Percentiles rank a stretch among this genome's conserved stretches.
These are phyloP conservation scores for Penicillium hesseltinei DNA, from an alignment of 2,329 filamentous ascomycete genomes.

Conservation along the genomic window DNA sequence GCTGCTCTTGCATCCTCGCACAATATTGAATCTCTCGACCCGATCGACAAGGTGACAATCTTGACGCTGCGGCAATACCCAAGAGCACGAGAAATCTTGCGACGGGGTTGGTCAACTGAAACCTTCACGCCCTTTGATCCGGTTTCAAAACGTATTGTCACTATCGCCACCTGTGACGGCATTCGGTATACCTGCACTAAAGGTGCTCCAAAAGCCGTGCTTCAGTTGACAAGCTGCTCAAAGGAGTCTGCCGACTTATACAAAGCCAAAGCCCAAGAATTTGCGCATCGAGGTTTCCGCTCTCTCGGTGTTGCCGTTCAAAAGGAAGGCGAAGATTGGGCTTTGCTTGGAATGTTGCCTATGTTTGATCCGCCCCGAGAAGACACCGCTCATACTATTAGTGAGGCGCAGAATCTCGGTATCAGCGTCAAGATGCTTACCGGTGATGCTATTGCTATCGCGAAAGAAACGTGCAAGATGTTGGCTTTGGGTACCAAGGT, in stretches of 20 bases:
- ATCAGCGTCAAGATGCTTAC: conserved; percentile 80
- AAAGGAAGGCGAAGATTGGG: conserved; percentile 71
- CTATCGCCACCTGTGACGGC: conserved; percentile 65
- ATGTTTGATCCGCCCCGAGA: conserved; percentile 80
- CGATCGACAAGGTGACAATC: conserved; percentile 77
- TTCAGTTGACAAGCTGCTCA: conserved; percentile 66
- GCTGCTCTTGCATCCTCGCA: conserved; percentile 74
- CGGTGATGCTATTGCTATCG: conserved; percentile 75
- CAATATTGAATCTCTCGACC: conserved; percentile 74
- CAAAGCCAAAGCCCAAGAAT: conserved; percentile 70
- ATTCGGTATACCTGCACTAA: conserved; percentile 73
- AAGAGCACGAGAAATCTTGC: conserved; percentile 70
- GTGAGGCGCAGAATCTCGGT: conserved; percentile 71
- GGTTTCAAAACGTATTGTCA: conserved; percentile 76
- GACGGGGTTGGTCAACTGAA: conserved; percentile 71
- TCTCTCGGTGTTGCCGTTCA: conserved; percentile 75
- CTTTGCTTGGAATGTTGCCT: conserved; percentile 71
- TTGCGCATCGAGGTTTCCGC: conserved; percentile 74
- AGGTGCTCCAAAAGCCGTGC: conserved; percentile 72
- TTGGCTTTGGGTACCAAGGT: conserved; percentile 75
- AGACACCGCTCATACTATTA: conserved; percentile 74
- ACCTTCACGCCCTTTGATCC: conserved; percentile 71
- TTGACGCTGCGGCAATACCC: conserved; percentile 72
- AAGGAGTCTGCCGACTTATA: conserved; percentile 65
- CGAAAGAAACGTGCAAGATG: conserved; percentile 81